phyloP scores from a whole-genome alignment of 495 filamentous ascomycete species.

The Aspergillus wentii region DNA sequence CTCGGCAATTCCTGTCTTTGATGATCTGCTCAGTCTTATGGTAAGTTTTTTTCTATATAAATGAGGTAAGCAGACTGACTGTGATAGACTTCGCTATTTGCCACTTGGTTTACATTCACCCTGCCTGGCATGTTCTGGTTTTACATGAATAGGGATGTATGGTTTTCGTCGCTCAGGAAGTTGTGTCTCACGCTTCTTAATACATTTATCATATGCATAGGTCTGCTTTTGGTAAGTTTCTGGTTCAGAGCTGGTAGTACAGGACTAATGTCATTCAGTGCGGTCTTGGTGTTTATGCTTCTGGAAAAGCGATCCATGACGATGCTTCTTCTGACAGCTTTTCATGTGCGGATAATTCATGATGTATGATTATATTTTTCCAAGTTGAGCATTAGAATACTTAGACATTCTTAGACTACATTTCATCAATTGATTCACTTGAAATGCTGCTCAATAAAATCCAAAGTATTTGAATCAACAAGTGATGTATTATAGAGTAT shows the following conservation, averaged over 20 bases:
- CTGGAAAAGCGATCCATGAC: constrained; percentile 37
- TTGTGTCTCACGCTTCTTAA: constrained; percentile 25
- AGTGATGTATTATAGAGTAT: too few species aligned
- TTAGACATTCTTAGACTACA: too few species aligned
- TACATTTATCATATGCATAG: constrained; percentile 14
- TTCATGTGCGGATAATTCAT: constrained; percentile 26
- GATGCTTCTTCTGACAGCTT: constrained; percentile 22
- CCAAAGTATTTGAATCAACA: too few species aligned
- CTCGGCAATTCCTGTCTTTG: constrained; percentile 62
- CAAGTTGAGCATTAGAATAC: too few species aligned
- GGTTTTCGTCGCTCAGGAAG: constrained; percentile 15
- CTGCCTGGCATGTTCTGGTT: constrained; percentile 33
- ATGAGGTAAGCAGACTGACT: neutral
- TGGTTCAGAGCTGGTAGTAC: neutral
- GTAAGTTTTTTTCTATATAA: neutral
- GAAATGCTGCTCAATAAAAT: too few species aligned
- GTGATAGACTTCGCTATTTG: constrained; percentile 19
- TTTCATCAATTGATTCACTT: too few species aligned
- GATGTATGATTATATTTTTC: neutral
- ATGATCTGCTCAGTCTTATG: constrained; percentile 47
- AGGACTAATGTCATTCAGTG: constrained; percentile 16
- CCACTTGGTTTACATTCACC: constrained; percentile 31
- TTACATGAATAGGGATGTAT: constrained; percentile 24
- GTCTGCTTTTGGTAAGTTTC: constrained; percentile 21
- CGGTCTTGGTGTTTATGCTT: constrained; percentile 35